These are phyloP conservation scores for Ceratobasidium papillatum DNA, from an alignment of 1,284 basidiomycete species.

Conservation along the genomic window DNA sequence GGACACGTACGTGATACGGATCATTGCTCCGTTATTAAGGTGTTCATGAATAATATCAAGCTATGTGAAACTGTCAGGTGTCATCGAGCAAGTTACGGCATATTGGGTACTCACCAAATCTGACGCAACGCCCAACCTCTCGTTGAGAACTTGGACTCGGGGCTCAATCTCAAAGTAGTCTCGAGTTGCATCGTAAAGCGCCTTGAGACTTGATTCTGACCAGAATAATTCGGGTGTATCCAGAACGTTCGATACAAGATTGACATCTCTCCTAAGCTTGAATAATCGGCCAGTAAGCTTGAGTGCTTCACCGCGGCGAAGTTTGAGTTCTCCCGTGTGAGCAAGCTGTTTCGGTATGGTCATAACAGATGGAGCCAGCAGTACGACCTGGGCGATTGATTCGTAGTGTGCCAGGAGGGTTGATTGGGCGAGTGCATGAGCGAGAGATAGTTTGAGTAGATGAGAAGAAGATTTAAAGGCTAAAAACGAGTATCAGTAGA, in stretches of 20 bases:
- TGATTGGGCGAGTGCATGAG: conserved; percentile 94
- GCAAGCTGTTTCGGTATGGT: conserved; percentile 90
- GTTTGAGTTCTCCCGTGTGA: conserved; percentile 75
- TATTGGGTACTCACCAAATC: conserved; percentile 70
- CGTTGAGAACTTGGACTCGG: conserved; percentile 87
- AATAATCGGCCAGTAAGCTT: conserved; percentile 89
- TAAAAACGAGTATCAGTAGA: conserved; percentile 49
- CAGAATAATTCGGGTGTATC: conserved; percentile 96
- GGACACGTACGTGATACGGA: conserved; percentile 71
- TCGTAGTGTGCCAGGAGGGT: conserved; percentile 93
- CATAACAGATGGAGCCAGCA: conserved; percentile 77
- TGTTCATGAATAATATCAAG: conserved; percentile 94
- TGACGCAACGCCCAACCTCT: conserved; percentile 86
- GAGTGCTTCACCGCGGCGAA: conserved; percentile 84
- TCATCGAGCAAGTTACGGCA: too few relatives aligned
- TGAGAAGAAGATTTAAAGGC: conserved; percentile 91
- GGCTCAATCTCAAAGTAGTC: conserved; percentile 94
- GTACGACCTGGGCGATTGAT: conserved; percentile 77
- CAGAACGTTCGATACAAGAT: conserved; percentile 92
- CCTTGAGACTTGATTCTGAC: conserved; percentile 90
- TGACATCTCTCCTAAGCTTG: conserved; percentile 89
- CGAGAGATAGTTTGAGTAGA: conserved; percentile 86
- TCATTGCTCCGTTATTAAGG: conserved; percentile 89
- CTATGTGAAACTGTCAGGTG: conserved; percentile 55
- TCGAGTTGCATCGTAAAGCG: conserved; percentile 90